A percentile compares a stretch with the other conserved stretches of the same genome.
These are phyloP conservation scores for Calycina marina DNA, from an alignment of 2,329 filamentous ascomycete genomes.

Conservation along the genomic window DNA sequence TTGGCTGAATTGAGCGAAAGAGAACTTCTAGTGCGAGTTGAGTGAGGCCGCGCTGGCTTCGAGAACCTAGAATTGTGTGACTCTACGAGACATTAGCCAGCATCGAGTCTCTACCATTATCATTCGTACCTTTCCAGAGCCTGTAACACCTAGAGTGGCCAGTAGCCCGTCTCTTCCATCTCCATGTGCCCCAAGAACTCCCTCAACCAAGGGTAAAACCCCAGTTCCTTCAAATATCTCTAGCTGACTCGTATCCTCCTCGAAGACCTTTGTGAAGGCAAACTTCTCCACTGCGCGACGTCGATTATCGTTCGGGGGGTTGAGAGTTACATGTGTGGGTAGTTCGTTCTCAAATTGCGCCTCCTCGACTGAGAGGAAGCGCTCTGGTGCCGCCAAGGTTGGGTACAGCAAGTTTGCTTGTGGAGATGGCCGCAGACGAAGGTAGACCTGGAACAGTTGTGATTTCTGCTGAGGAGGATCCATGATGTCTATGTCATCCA, in stretches of 20 bases:
- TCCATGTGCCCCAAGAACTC: slow-evolving; percentile 58
- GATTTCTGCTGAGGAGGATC: slow-evolving; percentile 27
- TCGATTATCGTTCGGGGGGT: slow-evolving; percentile 68
- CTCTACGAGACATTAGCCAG: slow-evolving; percentile 39
- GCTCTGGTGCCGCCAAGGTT: slow-evolving; percentile 33
- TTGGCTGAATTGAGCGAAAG: slow-evolving; percentile 64
- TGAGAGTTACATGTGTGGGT: slow-evolving; percentile 61
- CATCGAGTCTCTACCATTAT: background rate
- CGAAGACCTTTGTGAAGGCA: slow-evolving; percentile 85
- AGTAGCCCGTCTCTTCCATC: slow-evolving; percentile 80
- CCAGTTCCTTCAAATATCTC: slow-evolving; percentile 76
- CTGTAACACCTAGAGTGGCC: slow-evolving; percentile 85
- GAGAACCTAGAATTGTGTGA: slow-evolving; percentile 87
- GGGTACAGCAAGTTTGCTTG: slow-evolving; percentile 24
- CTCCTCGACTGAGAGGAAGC: slow-evolving; percentile 67
- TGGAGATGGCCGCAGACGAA: slow-evolving; percentile 63
- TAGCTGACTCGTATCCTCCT: slow-evolving; percentile 70
- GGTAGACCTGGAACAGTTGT: slow-evolving; percentile 75
- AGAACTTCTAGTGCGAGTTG: slow-evolving; percentile 84
- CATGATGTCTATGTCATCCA: slow-evolving; percentile 18
- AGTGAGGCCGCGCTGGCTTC: slow-evolving; percentile 72
- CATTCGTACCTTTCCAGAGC: slow-evolving; percentile 71
- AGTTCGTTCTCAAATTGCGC: slow-evolving; percentile 26
- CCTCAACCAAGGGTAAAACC: slow-evolving; percentile 61
- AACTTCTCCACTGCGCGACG: slow-evolving; percentile 87